phyloP scores from a whole-genome alignment of 2,329 filamentous ascomycete genomes.

The Botrytis hyacinthi region DNA sequence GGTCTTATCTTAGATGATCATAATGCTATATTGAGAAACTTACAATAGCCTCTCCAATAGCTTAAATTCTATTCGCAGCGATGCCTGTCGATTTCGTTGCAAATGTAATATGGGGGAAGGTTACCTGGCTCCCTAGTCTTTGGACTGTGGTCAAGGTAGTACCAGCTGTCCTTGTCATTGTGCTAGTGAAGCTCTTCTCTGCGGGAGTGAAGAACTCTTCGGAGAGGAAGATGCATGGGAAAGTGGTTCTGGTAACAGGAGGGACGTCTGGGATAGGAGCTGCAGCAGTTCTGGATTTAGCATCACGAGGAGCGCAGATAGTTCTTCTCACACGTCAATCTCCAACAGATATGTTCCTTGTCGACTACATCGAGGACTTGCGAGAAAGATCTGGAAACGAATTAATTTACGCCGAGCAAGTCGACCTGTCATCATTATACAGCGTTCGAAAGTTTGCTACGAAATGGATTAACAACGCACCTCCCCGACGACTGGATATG shows the following conservation, averaged over 20 bases:
- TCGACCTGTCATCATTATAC: slow-evolving; percentile 84
- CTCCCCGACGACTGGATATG: slow-evolving; percentile 85
- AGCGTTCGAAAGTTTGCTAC: slow-evolving; percentile 92
- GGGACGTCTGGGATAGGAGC: slow-evolving; percentile 93
- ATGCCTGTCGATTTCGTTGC: slow-evolving; percentile 39
- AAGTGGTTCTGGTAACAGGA: slow-evolving; percentile 89
- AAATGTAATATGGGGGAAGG: slow-evolving; percentile 29
- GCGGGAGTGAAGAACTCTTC: slow-evolving; percentile 70
- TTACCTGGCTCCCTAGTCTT: slow-evolving; percentile 30
- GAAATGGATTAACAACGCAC: slow-evolving; percentile 95
- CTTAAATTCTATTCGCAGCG: slow-evolving; percentile 1
- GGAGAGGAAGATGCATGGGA: slow-evolving; percentile 86
- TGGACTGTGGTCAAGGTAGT: slow-evolving; percentile 53
- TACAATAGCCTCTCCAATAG: neutral
- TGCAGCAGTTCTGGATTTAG: slow-evolving; percentile 70
- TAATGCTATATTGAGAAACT: slow-evolving; percentile 11
- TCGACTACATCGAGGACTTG: slow-evolving; percentile 89
- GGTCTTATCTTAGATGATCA: neutral
- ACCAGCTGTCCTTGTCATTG: slow-evolving; percentile 51
- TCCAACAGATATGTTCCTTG: slow-evolving; percentile 80
- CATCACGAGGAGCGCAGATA: slow-evolving; percentile 80
- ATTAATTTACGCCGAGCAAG: slow-evolving; percentile 92
- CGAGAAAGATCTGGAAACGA: slow-evolving; percentile 74
- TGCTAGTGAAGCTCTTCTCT: slow-evolving; percentile 70
- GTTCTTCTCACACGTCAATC: slow-evolving; percentile 83